These are phyloP conservation scores for Botrytis fragariae DNA, from an alignment of 2,329 filamentous ascomycete species.

Conservation along the genomic window DNA sequence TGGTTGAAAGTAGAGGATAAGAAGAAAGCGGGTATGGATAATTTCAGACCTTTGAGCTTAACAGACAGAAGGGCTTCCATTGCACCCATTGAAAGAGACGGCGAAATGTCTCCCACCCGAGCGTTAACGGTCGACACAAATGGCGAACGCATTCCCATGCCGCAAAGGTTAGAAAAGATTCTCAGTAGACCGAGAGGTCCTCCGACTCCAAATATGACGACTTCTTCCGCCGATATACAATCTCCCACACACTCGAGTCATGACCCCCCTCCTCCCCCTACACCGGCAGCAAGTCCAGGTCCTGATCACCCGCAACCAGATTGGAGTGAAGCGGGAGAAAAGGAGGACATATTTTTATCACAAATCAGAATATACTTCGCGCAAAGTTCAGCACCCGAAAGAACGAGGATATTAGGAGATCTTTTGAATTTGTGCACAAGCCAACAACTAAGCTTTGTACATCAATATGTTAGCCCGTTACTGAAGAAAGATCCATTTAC, in stretches of 20 bases:
- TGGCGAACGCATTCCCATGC: slow-evolving; percentile 39
- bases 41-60: slow-evolving; percentile 53
- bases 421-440: slow-evolving; percentile 92
- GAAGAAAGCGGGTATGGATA: slow-evolving; percentile 31
- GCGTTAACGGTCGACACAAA: slow-evolving; percentile 50
- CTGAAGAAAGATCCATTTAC: slow-evolving; percentile 96
- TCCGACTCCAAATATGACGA: slow-evolving; percentile 65
- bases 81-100: slow-evolving; percentile 51
- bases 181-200: slow-evolving; percentile 55
- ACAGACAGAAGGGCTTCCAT: slow-evolving; percentile 60
- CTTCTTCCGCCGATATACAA: slow-evolving; percentile 61
- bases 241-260: slow-evolving; percentile 39
- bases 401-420: slow-evolving; percentile 80
- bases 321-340: slow-evolving; percentile 74
- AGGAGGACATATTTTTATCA: slow-evolving; percentile 79
- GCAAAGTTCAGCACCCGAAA: slow-evolving; percentile 70
- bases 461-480: slow-evolving; percentile 90
- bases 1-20: background rate
- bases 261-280: slow-evolving; percentile 60
- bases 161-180: slow-evolving; percentile 53
- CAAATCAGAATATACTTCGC: slow-evolving; percentile 79
- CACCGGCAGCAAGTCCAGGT: slow-evolving; percentile 63
- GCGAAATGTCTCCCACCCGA: slow-evolving; percentile 36
- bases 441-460: slow-evolving; percentile 91
- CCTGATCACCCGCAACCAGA: slow-evolving; percentile 61